Percentiles rank a stretch among this genome's conserved stretches.
These are phyloP conservation scores for Rhodomyrtus psidioides DNA, from an alignment of 441 rosid genomes.

Conservation along the genomic window DNA sequence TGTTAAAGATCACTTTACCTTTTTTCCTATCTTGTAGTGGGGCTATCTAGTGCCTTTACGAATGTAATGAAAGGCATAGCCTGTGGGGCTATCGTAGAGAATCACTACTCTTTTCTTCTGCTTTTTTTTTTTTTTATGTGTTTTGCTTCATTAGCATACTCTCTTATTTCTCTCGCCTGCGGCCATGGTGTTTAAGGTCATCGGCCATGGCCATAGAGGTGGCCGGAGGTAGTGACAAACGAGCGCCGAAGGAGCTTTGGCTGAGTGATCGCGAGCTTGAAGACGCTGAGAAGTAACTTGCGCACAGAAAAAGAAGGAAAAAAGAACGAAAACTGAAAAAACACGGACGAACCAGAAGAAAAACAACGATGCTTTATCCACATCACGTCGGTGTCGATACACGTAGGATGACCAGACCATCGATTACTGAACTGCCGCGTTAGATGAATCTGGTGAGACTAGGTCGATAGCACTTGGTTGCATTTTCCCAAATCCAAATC, in stretches of 20 bases:
- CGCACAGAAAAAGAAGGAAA: neutral
- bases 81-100: neutral
- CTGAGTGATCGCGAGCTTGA: neutral
- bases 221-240: neutral
- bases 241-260: neutral
- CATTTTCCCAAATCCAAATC: neutral
- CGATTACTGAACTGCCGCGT: fast-evolving
- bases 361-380: neutral
- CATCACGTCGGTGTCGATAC: fast-evolving
- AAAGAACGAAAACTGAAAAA: neutral
- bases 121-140: too few species aligned
- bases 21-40: neutral
- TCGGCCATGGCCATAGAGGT: neutral
- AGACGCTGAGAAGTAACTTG: neutral
- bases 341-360: neutral
- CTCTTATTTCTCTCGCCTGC: neutral
- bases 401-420: fast-evolving
- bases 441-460: neutral
- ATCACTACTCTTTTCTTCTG: neutral
- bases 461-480: neutral
- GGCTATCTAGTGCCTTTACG: neutral
- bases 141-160: neutral
- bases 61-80: neutral
- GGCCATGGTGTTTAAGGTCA: neutral
- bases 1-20: neutral